phyloP scores from a whole-genome alignment of 2,329 filamentous ascomycete genomes.

The Pseudohalonectria lignicola region DNA sequence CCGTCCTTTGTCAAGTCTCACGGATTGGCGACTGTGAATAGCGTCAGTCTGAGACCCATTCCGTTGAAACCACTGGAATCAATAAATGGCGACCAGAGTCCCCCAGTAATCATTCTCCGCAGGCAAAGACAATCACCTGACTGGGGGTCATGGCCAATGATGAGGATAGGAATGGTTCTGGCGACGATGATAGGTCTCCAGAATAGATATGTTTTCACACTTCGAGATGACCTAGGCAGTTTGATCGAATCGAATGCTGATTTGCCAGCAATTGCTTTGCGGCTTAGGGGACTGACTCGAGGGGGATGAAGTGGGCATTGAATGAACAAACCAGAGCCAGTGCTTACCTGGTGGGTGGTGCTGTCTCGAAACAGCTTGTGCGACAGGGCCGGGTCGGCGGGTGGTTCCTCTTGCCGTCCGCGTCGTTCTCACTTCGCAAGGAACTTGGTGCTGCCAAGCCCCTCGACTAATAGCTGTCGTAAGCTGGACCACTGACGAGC shows the following conservation, averaged over 20 bases:
- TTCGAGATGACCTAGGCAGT: too few relatives aligned
- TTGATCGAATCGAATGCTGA: slow-evolving; percentile 36
- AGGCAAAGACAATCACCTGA: slow-evolving; percentile 41
- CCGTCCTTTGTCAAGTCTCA: too few relatives aligned
- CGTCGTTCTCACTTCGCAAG: too few relatives aligned
- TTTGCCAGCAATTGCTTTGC: slow-evolving; percentile 26
- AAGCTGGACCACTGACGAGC: too few relatives aligned
- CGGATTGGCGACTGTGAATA: neutral
- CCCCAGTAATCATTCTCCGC: slow-evolving; percentile 29
- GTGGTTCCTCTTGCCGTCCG: too few relatives aligned
- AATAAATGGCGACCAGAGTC: neutral
- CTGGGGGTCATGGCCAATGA: slow-evolving; percentile 33
- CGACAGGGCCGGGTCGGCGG: too few relatives aligned
- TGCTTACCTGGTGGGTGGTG: slow-evolving; percentile 4
- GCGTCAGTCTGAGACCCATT: too few relatives aligned
- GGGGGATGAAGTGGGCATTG: too few relatives aligned
- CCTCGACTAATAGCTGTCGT: too few relatives aligned
- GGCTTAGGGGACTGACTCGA: too few relatives aligned
- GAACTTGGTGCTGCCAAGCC: too few relatives aligned
- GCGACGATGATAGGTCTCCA: slow-evolving; percentile 40
- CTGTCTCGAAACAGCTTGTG: too few relatives aligned
- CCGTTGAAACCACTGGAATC: neutral
- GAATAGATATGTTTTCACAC: slow-evolving; percentile 18
- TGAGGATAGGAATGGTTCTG: slow-evolving; percentile 26
- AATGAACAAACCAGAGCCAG: neutral